phyloP scores from a whole-genome alignment of 768 basidiomycete genomes.

The Agrocybe pediades region DNA sequence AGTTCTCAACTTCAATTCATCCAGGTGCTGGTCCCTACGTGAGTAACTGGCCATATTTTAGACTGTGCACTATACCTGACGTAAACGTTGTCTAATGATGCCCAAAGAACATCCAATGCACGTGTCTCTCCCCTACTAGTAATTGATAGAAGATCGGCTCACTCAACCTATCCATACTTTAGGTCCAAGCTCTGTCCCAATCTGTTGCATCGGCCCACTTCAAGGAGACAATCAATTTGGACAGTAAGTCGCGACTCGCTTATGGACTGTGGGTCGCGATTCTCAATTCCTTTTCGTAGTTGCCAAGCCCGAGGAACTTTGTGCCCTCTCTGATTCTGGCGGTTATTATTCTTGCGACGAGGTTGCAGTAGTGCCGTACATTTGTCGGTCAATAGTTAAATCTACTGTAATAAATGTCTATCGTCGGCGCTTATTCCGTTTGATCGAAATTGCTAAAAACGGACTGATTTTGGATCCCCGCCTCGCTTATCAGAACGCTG shows the following conservation, averaged over 20 bases:
- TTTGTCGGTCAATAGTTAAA: background rate
- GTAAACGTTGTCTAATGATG: too few species aligned
- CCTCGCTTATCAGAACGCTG: too few species aligned
- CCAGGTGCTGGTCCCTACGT: too few species aligned
- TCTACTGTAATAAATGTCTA: too few species aligned
- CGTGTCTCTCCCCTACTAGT: background rate
- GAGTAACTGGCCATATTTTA: too few species aligned
- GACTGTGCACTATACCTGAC: too few species aligned
- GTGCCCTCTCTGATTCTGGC: background rate
- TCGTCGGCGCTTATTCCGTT: too few species aligned
- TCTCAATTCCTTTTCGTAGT: background rate
- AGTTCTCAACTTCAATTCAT: too few species aligned
- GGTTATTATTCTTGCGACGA: too few species aligned
- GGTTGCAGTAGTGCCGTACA: background rate
- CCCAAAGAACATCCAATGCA: background rate
- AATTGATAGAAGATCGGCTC: background rate
- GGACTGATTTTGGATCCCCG: too few species aligned
- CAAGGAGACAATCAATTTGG: background rate
- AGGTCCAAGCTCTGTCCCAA: background rate
- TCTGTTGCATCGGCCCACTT: background rate
- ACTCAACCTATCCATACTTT: background rate
- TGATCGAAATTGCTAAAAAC: too few species aligned
- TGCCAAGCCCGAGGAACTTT: background rate
- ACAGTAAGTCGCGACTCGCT: background rate
- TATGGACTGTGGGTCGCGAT: background rate